Conservation (phyloP, 768 basidiomycete species). For the Mycena latifolia region DNA sequence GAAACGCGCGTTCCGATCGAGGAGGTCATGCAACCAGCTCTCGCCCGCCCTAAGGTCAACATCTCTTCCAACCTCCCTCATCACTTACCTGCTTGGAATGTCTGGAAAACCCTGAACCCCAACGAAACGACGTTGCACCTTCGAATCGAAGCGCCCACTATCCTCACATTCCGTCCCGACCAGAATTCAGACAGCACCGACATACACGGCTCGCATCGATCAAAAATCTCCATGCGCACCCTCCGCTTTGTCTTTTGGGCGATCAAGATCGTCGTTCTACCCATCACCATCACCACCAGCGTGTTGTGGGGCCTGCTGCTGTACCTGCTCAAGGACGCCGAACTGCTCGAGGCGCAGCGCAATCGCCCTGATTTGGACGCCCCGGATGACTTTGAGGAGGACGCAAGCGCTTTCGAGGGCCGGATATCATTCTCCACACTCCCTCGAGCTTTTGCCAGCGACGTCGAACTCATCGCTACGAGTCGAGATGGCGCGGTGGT, state of each 20-base stretch:
- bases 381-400: constrained; percentile 43
- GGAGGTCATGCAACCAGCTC: constrained; percentile 47
- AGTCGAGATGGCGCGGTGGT: constrained; percentile 76
- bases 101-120: constrained; percentile 87
- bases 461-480: constrained; percentile 83
- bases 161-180: constrained; percentile 74
- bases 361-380: constrained; percentile 64
- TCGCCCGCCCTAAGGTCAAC: constrained; percentile 47
- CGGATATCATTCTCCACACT: constrained; percentile 74
- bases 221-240: constrained; percentile 59
- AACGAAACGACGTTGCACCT: constrained; percentile 76
- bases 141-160: constrained; percentile 83
- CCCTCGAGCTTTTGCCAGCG: constrained; percentile 84
- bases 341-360: constrained; percentile 89
- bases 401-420: constrained; percentile 51
- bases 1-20: constrained; percentile 40
- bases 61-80: constrained; percentile 34
- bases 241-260: constrained; percentile 77
- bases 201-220: constrained; percentile 47
- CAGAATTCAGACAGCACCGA: constrained; percentile 27
- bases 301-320: constrained; percentile 82
- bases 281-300: constrained; percentile 83
- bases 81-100: constrained; percentile 67
- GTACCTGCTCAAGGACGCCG: constrained; percentile 91
- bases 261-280: constrained; percentile 85